phyloP scores from a whole-genome alignment of 169 alveolate species.

The Plasmodium inui region DNA sequence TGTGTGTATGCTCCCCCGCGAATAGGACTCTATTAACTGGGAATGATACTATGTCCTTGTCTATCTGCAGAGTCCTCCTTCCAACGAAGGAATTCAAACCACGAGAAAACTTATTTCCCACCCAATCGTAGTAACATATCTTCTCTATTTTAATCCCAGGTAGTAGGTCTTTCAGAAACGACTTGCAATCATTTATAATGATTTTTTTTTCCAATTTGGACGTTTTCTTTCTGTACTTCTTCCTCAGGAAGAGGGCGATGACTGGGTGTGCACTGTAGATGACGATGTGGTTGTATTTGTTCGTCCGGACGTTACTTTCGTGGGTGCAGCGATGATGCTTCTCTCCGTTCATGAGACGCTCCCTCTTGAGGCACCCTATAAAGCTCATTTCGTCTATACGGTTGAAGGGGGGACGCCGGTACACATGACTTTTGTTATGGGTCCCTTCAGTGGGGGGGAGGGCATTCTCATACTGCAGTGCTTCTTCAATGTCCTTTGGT shows the following conservation, averaged over 20 bases:
- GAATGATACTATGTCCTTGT: slow-evolving; percentile 54
- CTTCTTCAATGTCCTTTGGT: not conserved
- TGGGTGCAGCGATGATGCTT: not conserved
- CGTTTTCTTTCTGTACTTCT: not conserved
- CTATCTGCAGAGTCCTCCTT: slow-evolving; percentile 30
- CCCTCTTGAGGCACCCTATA: slow-evolving; percentile 15
- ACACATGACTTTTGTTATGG: not conserved
- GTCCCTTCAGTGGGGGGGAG: not conserved
- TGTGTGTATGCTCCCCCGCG: slow-evolving; percentile 72
- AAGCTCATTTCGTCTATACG: not conserved
- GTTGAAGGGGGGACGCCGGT: not conserved
- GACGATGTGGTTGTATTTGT: slow-evolving; percentile 36
- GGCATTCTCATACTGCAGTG: not conserved
- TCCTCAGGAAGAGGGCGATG: slow-evolving; percentile 21
- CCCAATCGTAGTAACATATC: slow-evolving; percentile 61
- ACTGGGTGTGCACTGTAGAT: slow-evolving; percentile 54
- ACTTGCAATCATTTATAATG: slow-evolving; percentile 1
- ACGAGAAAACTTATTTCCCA: slow-evolving; percentile 30
- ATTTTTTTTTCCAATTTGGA: not conserved
- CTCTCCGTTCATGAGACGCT: not conserved
- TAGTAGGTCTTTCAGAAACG: slow-evolving; percentile 11
- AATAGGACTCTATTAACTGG: slow-evolving; percentile 54
- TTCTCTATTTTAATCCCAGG: slow-evolving; percentile 37
- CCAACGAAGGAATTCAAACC: slow-evolving; percentile 29
- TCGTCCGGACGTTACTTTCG: not conserved